Percentiles rank a stretch among this genome's conserved stretches.
phyloP scores from a whole-genome alignment of 139 green algal species.

The Chlorella sp. region DNA sequence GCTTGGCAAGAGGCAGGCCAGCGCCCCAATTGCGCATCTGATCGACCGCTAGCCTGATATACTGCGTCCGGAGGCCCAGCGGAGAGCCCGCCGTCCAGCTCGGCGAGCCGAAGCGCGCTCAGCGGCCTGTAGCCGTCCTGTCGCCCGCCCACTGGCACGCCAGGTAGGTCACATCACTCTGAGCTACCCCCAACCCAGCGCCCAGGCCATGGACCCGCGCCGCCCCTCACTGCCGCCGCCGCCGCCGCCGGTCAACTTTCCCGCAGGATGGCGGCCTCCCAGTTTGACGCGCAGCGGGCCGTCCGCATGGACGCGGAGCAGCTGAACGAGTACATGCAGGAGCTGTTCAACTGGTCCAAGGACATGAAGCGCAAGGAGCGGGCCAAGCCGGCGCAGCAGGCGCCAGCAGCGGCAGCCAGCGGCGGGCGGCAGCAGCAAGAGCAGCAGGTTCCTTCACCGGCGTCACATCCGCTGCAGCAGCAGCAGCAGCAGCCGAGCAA shows the following conservation, averaged over 20 bases:
- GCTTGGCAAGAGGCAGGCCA: too few relatives aligned
- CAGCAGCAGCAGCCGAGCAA: slow-evolving; percentile 23
- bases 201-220: too few relatives aligned
- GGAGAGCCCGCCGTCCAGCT: too few relatives aligned
- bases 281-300: slow-evolving; percentile 60
- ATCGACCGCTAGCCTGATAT: too few relatives aligned
- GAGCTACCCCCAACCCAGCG: not conserved
- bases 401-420: not conserved
- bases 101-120: too few relatives aligned
- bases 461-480: not conserved
- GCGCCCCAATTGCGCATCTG: too few relatives aligned
- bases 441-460: not conserved
- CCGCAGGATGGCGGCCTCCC: not conserved
- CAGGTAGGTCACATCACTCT: too few relatives aligned
- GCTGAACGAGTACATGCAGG: slow-evolving; percentile 68
- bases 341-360: slow-evolving; percentile 67
- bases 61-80: too few relatives aligned
- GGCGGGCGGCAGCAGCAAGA: not conserved
- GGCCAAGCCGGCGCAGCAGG: not conserved
- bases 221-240: not conserved
- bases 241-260: not conserved
- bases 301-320: slow-evolving; percentile 69
- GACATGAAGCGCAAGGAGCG: slow-evolving; percentile 57
- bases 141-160: too few relatives aligned
- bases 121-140: too few relatives aligned